Evolutionary conservation across 2,329 filamentous ascomycete species (phyloP), one percentile per base, ranked within the genome.

Genomic region (Exophiala sp.): DNA sequence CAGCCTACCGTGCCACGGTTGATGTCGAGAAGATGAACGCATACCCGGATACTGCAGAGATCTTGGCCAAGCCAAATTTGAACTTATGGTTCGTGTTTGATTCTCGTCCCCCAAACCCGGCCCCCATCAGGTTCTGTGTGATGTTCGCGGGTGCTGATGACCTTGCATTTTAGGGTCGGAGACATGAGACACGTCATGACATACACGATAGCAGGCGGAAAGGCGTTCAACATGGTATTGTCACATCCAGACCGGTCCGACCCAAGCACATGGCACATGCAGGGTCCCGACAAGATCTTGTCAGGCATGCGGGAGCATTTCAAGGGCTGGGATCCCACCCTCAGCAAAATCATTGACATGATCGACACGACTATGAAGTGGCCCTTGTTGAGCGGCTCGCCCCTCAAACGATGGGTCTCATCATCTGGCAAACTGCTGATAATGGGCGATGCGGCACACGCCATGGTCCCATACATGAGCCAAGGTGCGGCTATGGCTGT

Each of bases 211-310:
- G 57, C 62, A 4, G 50, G 55, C n/a, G 62, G 73, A 2, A 68
- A 71, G 41, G 66, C 71, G 0, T 77, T 76, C 63, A 77, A 77
- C 56, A 72, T 77, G 70, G 75, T 77, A 0, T 62, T 77, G 0
- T 75, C 72, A 5, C 73, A 77, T 56, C 65, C 64, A 7, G 75
- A 77, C 55, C 45, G 62, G 5, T 63, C 63, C 0, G 68, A 74
- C 32, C 66, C 70, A 0, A 50, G 60, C 1, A 67, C 64, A 4
- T 70, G 68, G 65, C 63, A 53, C 10, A 57, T 35, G 35, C 62
- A 52, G 36, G 51, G 49, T 39, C 66, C 6, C 44, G 74, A 8
- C 52, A 54, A 2, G 67, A 72, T 20, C 72, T 71, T 70, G 62
- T 62, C 44, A 7, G 58, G 56, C 44, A 57, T 60, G 55, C 56